phyloP scores from a whole-genome alignment of 2,329 filamentous ascomycete genomes.

The Coleophoma eucalyptorum region DNA sequence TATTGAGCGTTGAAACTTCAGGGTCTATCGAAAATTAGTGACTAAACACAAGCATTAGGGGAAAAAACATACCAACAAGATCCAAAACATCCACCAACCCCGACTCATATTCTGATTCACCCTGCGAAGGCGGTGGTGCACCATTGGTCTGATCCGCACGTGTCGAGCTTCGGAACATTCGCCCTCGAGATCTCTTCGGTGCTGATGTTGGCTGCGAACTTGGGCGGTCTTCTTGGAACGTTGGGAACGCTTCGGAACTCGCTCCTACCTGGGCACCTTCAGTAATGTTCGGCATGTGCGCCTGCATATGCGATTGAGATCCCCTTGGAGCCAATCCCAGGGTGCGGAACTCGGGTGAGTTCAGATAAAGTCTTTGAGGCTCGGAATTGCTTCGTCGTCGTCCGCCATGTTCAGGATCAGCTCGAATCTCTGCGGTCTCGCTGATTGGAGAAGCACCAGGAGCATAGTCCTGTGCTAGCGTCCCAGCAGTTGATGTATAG shows the following conservation, averaged over 20 bases:
- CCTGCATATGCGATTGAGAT: conserved; percentile 2
- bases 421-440: background rate
- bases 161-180: conserved; percentile 8
- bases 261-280: background rate
- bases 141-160: conserved; percentile 1
- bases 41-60: background rate
- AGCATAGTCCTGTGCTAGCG: background rate
- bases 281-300: conserved; percentile 6
- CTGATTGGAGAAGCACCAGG: background rate
- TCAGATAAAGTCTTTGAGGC: conserved; percentile 6
- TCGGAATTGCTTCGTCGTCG: conserved; percentile 12
- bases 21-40: conserved; percentile 19
- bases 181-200: conserved; percentile 7
- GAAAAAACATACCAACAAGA: conserved; percentile 54
- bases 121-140: background rate
- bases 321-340: background rate
- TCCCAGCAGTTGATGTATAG: background rate
- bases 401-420: background rate
- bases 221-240: background rate
- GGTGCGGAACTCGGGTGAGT: background rate
- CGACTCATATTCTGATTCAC: conserved; percentile 48
- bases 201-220: background rate
- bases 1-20: conserved; percentile 70
- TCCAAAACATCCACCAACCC: conserved; percentile 66
- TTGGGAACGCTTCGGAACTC: background rate